Conservation (phyloP, 2,329 filamentous ascomycete genomes). For the Macroventuria anomochaeta region DNA sequence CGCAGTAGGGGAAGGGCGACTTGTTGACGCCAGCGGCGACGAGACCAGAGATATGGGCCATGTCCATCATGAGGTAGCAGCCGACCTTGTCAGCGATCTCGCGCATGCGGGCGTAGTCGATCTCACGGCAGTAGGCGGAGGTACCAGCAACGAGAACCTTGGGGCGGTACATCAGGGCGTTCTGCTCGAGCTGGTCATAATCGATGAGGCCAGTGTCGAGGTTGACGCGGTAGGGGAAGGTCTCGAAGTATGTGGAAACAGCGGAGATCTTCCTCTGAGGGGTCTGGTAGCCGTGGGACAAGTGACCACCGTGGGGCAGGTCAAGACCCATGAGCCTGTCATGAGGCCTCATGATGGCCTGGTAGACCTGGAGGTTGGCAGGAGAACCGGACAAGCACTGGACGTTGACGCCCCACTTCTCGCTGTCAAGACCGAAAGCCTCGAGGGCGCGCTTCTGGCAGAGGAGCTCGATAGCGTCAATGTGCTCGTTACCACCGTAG, state of each 20-base stretch:
- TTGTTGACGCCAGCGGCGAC: constrained; percentile 91
- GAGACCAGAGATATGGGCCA: constrained; percentile 96
- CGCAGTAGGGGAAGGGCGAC: constrained; percentile 85
- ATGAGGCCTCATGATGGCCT: constrained; percentile 94
- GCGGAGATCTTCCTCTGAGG: constrained; percentile 98
- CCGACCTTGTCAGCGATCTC: constrained; percentile 89
- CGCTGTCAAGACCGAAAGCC: constrained; percentile 80
- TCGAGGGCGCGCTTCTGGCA: constrained; percentile 91
- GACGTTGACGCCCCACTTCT: constrained; percentile 97
- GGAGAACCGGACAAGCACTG: constrained; percentile 86
- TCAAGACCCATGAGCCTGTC: constrained; percentile 97
- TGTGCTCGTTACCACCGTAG: constrained; percentile 96
- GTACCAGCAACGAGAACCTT: constrained; percentile 96
- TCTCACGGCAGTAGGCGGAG: constrained; percentile 92
- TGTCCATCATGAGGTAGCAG: constrained; percentile 92
- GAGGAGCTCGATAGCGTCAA: constrained; percentile 85
- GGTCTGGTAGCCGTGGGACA: constrained; percentile 97
- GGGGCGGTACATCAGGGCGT: constrained; percentile 87
- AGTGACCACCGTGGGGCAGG: constrained; percentile 90
- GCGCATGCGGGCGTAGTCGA: constrained; percentile 93
- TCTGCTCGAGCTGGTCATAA: constrained; percentile 88
- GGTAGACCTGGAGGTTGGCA: constrained; percentile 97
- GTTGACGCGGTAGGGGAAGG: constrained; percentile 90
- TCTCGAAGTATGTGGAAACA: constrained; percentile 99
- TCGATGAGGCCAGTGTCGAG: constrained; percentile 92